A percentile compares a stretch with the other conserved stretches of the same genome.
phyloP scores from a whole-genome alignment of 805 yeast genomes.

The Hanseniaspora valbyensis region DNA sequence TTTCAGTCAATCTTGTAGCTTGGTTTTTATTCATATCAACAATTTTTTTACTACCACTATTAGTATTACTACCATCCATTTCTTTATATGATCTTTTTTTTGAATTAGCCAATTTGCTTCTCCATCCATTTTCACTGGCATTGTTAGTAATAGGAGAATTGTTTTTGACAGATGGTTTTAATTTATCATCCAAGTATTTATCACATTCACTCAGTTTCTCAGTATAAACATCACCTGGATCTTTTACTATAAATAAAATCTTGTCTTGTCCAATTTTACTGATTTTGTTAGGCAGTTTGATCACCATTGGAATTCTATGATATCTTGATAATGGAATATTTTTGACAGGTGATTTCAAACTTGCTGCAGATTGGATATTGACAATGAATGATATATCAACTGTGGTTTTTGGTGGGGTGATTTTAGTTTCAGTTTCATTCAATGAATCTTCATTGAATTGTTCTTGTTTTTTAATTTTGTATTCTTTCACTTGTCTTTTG shows the following conservation, averaged over 20 bases:
- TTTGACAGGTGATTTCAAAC: conserved; percentile 15
- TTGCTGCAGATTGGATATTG: conserved; percentile 11
- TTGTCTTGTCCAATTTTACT: conserved; percentile 38
- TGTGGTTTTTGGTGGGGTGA: conserved; percentile 3
- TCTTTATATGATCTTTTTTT: conserved; percentile 15
- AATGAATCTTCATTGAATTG: not conserved
- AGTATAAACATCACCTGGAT: conserved; percentile 52
- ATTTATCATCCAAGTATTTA: not conserved
- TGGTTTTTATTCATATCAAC: conserved; percentile 14
- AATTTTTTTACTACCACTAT: not conserved
- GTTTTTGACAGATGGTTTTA: not conserved
- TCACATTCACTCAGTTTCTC: conserved; percentile 30
- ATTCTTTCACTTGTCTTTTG: conserved; percentile 4
- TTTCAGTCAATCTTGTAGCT: conserved; percentile 25
- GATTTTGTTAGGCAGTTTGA: conserved; percentile 46
- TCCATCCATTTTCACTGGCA: conserved; percentile 7
- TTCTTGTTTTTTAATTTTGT: not conserved
- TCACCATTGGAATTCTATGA: conserved; percentile 41
- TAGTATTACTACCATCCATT: not conserved
- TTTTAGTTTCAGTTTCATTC: not conserved
- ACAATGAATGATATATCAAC: conserved; percentile 13
- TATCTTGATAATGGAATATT: conserved; percentile 19
- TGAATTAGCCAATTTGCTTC: not conserved
- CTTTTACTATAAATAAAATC: conserved; percentile 58
- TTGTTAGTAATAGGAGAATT: not conserved